phyloP scores from a whole-genome alignment of 768 basidiomycete species.

The Tephrocybe sp. region DNA sequence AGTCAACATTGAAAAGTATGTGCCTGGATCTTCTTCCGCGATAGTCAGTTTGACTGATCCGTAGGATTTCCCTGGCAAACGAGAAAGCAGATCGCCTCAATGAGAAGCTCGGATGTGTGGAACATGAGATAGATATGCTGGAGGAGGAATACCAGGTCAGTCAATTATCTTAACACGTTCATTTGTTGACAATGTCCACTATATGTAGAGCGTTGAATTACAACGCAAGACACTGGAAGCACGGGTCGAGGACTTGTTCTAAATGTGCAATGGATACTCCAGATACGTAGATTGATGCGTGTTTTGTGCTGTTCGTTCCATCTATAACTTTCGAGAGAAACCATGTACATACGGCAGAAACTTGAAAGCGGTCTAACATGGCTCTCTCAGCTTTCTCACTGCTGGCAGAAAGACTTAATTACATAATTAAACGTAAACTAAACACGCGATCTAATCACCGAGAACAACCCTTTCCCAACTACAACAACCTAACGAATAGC shows the following conservation, averaged over 20 bases:
- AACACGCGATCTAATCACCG: slow-evolving; percentile 34
- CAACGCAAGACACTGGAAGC: slow-evolving; percentile 21
- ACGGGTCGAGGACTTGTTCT: slow-evolving; percentile 21
- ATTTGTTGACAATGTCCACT: slow-evolving; percentile 14
- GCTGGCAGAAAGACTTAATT: too few species aligned
- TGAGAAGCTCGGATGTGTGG: slow-evolving; percentile 12
- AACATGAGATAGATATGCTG: slow-evolving; percentile 13
- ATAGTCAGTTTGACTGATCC: not conserved
- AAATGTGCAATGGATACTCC: not conserved
- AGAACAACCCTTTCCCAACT: slow-evolving; percentile 28
- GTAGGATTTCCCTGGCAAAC: slow-evolving; percentile 6
- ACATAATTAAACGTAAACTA: slow-evolving; percentile 18
- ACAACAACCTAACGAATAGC: slow-evolving; percentile 18
- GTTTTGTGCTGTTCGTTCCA: not conserved
- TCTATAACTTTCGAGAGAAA: not conserved
- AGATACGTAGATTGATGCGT: not conserved
- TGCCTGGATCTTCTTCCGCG: not conserved
- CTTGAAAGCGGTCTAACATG: not conserved
- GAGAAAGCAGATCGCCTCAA: slow-evolving; percentile 19
- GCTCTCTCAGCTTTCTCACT: too few species aligned
- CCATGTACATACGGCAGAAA: not conserved
- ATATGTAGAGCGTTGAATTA: slow-evolving; percentile 18
- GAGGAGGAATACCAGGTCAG: slow-evolving; percentile 19
- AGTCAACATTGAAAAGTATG: slow-evolving; percentile 13
- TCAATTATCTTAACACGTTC: not conserved